Evolutionary conservation across 2,329 filamentous ascomycete species (phyloP).

Genomic region (Emergomyces africanus): DNA sequence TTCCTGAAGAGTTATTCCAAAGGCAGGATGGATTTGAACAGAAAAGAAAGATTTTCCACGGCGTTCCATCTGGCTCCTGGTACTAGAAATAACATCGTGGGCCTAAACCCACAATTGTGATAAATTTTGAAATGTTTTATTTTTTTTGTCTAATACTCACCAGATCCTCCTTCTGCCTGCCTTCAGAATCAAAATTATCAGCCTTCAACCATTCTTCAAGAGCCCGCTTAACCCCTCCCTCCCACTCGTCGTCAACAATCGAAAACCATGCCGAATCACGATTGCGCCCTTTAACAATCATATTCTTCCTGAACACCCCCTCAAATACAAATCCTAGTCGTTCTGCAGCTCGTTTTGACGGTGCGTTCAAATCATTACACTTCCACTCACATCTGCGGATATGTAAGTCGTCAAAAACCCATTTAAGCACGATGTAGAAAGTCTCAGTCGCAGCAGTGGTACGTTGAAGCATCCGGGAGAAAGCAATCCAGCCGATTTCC

Average conservation of each 20-base stretch:
- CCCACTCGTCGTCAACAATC: conserved; percentile 49
- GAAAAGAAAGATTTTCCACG: too few relatives aligned
- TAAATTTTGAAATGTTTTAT: background rate
- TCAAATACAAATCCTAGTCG: conserved; percentile 48
- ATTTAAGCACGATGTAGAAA: conserved; percentile 42
- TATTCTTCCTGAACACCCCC: conserved; percentile 49
- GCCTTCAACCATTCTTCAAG: conserved; percentile 44
- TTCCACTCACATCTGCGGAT: conserved; percentile 54
- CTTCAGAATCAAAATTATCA: conserved; percentile 44
- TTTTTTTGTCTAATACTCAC: conserved; percentile 19
- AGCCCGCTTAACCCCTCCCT: conserved; percentile 25
- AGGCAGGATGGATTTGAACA: too few relatives aligned
- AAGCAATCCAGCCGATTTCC: conserved; percentile 47
- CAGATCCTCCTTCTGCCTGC: conserved; percentile 39
- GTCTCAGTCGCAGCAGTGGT: conserved; percentile 46
- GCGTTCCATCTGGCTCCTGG: too few relatives aligned
- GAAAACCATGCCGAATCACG: conserved; percentile 51
- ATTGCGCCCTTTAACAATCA: conserved; percentile 44
- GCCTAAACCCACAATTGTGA: background rate
- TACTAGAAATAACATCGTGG: too few relatives aligned
- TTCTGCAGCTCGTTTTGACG: conserved; percentile 42
- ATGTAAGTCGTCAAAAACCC: conserved; percentile 42
- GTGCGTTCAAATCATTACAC: conserved; percentile 43
- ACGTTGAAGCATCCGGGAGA: conserved; percentile 38
- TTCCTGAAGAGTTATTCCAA: too few relatives aligned